phyloP scores from a whole-genome alignment of 2,329 filamentous ascomycete genomes.

The Macrophomina pseudophaseolina region DNA sequence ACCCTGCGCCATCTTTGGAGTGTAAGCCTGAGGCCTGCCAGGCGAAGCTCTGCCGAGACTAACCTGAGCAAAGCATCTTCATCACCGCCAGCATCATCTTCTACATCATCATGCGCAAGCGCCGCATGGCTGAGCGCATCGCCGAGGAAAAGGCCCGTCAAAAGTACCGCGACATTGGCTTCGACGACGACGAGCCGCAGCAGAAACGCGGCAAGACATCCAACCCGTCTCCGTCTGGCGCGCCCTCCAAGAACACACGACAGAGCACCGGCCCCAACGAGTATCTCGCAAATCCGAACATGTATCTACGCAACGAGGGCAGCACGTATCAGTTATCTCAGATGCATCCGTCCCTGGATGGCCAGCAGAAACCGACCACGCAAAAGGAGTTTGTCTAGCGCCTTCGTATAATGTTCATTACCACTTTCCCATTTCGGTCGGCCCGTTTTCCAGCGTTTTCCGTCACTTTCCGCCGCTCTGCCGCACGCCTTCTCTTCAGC shows the following conservation, averaged over 20 bases:
- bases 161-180: conserved; percentile 19
- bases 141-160: conserved; percentile 6
- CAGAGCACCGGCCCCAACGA: conserved; percentile 4
- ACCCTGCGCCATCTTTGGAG: neutral
- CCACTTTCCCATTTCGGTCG: neutral
- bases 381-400: conserved; percentile 13
- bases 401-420: neutral
- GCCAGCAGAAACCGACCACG: conserved; percentile 4
- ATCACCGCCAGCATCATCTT: conserved; percentile 6
- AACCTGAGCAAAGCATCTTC: conserved; percentile 13
- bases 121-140: neutral
- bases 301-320: conserved; percentile 19
- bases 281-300: conserved; percentile 4
- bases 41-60: neutral
- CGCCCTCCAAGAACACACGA: conserved; percentile 1
- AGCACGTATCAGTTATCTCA: conserved; percentile 10
- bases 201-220: neutral
- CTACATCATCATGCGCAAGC: conserved; percentile 11
- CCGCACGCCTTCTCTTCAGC: neutral
- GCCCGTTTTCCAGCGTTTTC: conserved; percentile 11
- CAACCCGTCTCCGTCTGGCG: no score
- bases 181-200: conserved; percentile 19
- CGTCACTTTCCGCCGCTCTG: neutral
- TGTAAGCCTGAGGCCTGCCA: neutral
- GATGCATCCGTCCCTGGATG: conserved; percentile 20